Evolutionary conservation across 768 basidiomycete genomes (phyloP).

Genomic region (Neoboletus magnificus): DNA sequence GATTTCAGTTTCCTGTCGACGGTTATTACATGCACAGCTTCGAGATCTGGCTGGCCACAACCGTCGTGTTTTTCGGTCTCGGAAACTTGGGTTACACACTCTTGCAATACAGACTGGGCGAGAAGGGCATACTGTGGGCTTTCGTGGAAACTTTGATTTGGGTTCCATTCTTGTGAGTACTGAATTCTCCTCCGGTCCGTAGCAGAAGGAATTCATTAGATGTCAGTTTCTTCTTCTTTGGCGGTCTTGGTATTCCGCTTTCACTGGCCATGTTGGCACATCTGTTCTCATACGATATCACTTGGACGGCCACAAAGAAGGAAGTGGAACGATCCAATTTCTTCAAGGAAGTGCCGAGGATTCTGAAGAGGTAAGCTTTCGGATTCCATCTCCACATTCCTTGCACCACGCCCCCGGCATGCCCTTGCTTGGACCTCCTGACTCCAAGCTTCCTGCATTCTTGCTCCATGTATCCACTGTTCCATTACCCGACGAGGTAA

Average conservation of each 20-base stretch:
- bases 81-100: slow-evolving; percentile 71
- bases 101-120: slow-evolving; percentile 68
- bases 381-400: not conserved
- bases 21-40: slow-evolving; percentile 76
- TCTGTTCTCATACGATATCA: slow-evolving; percentile 55
- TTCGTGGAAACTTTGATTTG: slow-evolving; percentile 27
- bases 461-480: not conserved
- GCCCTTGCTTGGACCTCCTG: not conserved
- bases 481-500: slow-evolving; percentile 3
- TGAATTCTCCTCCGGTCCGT: not conserved
- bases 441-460: not conserved
- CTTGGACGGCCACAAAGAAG: slow-evolving; percentile 65
- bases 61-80: slow-evolving; percentile 72
- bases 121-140: slow-evolving; percentile 24
- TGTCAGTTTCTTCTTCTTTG: slow-evolving; percentile 48
- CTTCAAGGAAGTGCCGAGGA: slow-evolving; percentile 84
- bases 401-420: not conserved
- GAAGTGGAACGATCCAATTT: slow-evolving; percentile 88
- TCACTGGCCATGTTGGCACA: slow-evolving; percentile 52
- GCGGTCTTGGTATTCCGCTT: slow-evolving; percentile 55
- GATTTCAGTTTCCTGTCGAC: slow-evolving; percentile 69
- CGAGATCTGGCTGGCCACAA: slow-evolving; percentile 77
- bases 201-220: slow-evolving; percentile 3
- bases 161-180: slow-evolving; percentile 38
- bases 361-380: slow-evolving; percentile 47